Base-by-base conservation (phyloP, 352 stramenopile genomes). In the Pythium periplocum region DNA sequence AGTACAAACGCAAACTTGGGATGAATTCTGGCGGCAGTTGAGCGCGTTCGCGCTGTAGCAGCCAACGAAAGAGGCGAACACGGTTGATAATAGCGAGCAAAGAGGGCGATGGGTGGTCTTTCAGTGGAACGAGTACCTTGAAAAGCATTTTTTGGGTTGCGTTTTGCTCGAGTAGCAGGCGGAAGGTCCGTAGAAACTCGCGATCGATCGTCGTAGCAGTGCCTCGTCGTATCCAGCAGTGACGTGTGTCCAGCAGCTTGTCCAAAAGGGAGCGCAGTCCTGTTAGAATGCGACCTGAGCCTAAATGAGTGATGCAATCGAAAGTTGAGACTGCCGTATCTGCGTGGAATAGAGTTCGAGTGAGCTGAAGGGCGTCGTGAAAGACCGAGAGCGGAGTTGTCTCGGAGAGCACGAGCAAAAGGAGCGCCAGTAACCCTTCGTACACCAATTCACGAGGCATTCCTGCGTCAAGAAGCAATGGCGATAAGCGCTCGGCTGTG, bases 341-440 rank as follows among this genome's bases (percentile, higher is more conserved):
- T 26, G 33, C 12, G 17, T 71, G 59, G 34, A 83, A 85, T 0
- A 73, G 45, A 0, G 71, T 85, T 11, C 71, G 58, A 1, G 66
- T 56, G 33, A 84, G 53, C 48, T 80, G 71, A 12, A 85, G 58
- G 17, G 55, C 45, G 17, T 60, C 50, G n/a, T 72, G 59, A 40
- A 81, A 84, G n/a, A 72, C 60, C 8, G 9, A 17, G 4, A 46
- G 39, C 1, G 51, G 47, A 8, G 45, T 17, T 6, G 8, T 26
- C 5, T 35, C 31, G 6, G 17, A 30, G 2, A 39, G 11, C 35
- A 43, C 39, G 2, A 12, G 36, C 9, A 26, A 26, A 26, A 61
- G 55, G 32, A 83, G 37, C 31, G 55, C 61, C 5, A 82, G 33
- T 38, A 62, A 45, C 1, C 74, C 77, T 65, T 87, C 77, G 12